phyloP scores from a whole-genome alignment of 2,329 filamentous ascomycete species.

The Ascochyta fabae region DNA sequence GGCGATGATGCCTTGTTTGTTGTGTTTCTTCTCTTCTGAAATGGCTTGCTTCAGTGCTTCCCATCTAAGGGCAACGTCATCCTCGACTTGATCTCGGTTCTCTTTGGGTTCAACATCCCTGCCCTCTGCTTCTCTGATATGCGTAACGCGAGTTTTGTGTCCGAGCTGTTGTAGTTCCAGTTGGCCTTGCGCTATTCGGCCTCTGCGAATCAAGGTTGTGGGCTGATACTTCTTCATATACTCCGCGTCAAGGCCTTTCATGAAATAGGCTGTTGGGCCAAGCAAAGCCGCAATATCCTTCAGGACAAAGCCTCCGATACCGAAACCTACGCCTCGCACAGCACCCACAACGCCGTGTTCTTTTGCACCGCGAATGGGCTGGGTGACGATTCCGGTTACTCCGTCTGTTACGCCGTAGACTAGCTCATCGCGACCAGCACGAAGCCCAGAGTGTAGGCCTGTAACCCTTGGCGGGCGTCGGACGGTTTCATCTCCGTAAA shows the following conservation, averaged over 20 bases:
- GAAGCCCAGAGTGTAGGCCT: constrained; percentile 67
- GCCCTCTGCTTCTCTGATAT: constrained; percentile 16
- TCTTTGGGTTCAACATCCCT: constrained; percentile 14
- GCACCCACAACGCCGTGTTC: constrained; percentile 62
- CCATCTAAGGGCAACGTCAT: constrained; percentile 32
- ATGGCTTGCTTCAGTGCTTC: constrained; percentile 32
- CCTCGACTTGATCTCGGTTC: constrained; percentile 42
- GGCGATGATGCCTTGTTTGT: constrained; percentile 33
- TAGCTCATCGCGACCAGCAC: constrained; percentile 67
- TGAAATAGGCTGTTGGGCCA: constrained; percentile 66
- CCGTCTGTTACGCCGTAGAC: constrained; percentile 70
- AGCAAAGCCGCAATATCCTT: constrained; percentile 69
- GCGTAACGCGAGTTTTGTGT: constrained; percentile 9
- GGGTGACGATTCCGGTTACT: constrained; percentile 66
- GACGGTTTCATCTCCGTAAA: constrained; percentile 75
- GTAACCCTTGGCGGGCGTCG: constrained; percentile 68
- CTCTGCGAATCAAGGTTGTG: constrained; percentile 60
- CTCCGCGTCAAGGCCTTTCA: constrained; percentile 70
- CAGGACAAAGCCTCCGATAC: constrained; percentile 67
- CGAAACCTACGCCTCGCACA: constrained; percentile 64
- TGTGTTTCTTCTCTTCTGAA: constrained; percentile 32
- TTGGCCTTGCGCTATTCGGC: constrained; percentile 65
- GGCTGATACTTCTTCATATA: constrained; percentile 61
- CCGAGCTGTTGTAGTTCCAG: constrained; percentile 35
- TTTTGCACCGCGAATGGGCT: constrained; percentile 65